These are phyloP conservation scores for Suillus brevipes DNA, from an alignment of 768 basidiomycete genomes.

Conservation along the genomic window DNA sequence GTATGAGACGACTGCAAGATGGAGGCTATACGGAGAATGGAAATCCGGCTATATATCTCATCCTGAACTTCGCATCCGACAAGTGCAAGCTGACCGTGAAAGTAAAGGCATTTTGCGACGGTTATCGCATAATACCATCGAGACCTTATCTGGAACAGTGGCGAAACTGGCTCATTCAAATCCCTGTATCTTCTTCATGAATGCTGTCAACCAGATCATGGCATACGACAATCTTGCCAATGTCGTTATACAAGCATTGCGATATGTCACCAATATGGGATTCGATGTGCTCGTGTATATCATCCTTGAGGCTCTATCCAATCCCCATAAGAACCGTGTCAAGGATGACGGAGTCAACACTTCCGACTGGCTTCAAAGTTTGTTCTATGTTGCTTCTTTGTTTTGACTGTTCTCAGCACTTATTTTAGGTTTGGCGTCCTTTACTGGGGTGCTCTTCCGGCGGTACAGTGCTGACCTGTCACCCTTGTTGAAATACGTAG, in stretches of 20 bases:
- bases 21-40: slow-evolving; percentile 97
- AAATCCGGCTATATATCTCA: slow-evolving; percentile 71
- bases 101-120: slow-evolving; percentile 88
- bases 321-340: slow-evolving; percentile 76
- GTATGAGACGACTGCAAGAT: slow-evolving; percentile 78
- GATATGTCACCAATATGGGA: slow-evolving; percentile 89
- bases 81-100: slow-evolving; percentile 83
- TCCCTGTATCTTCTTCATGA: slow-evolving; percentile 86
- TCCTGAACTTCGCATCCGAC: slow-evolving; percentile 76
- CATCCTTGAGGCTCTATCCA: slow-evolving; percentile 83
- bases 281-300: slow-evolving; percentile 92
- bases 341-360: slow-evolving; percentile 93
- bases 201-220: slow-evolving; percentile 92
- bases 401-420: slow-evolving; percentile 20
- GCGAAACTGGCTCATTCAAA: slow-evolving; percentile 95
- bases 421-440: slow-evolving; percentile 78
- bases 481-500: slow-evolving; percentile 85
- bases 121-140: slow-evolving; percentile 80
- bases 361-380: slow-evolving; percentile 91
- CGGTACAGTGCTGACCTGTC: slow-evolving; percentile 83
- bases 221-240: slow-evolving; percentile 92
- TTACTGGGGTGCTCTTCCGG: slow-evolving; percentile 89
- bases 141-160: slow-evolving; percentile 81
- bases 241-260: slow-evolving; percentile 85
- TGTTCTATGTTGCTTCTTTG: slow-evolving; percentile 33